A percentile compares a stretch with the other conserved stretches of the same genome.
These are phyloP conservation scores for Pseudodiploospora longispora DNA, from an alignment of 2,329 filamentous ascomycete genomes.

Conservation along the genomic window DNA sequence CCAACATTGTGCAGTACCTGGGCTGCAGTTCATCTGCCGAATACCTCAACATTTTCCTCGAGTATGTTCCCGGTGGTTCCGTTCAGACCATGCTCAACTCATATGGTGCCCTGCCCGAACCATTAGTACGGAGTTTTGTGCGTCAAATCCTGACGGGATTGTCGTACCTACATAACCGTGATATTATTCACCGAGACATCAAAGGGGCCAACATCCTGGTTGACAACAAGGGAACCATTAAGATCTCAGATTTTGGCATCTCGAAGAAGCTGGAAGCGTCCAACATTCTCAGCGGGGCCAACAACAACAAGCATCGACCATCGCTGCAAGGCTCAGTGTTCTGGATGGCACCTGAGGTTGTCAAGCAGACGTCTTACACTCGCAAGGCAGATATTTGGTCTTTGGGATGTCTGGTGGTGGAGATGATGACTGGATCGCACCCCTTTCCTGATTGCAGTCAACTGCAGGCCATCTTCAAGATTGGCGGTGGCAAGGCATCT, in stretches of 20 bases:
- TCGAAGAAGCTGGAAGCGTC: slow-evolving; percentile 94
- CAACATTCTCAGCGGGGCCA: slow-evolving; percentile 65
- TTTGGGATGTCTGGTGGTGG: slow-evolving; percentile 88
- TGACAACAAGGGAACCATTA: slow-evolving; percentile 97
- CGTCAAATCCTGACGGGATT: slow-evolving; percentile 89
- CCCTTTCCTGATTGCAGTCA: slow-evolving; percentile 97
- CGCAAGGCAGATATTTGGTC: slow-evolving; percentile 99
- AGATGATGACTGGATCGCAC: slow-evolving; percentile 97
- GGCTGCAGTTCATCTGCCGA: slow-evolving; percentile 87
- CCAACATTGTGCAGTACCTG: slow-evolving; percentile 97
- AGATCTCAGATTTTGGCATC: slow-evolving; percentile 98
- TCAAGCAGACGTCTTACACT: slow-evolving; percentile 95
- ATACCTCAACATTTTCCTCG: slow-evolving; percentile 97
- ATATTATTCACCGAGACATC: slow-evolving; percentile 98
- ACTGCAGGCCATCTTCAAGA: slow-evolving; percentile 97
- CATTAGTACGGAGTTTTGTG: slow-evolving; percentile 91
- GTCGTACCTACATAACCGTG: slow-evolving; percentile 84
- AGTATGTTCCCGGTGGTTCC: slow-evolving; percentile 95
- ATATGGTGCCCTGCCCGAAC: slow-evolving; percentile 89
- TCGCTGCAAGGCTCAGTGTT: slow-evolving; percentile 96
- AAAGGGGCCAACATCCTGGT: slow-evolving; percentile 98
- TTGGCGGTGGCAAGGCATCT: slow-evolving; percentile 77
- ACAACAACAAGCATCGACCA: slow-evolving; percentile 59
- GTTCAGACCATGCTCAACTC: slow-evolving; percentile 98
- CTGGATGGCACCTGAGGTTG: slow-evolving; percentile 99